Base-by-base conservation (phyloP, 306 rosid genomes). In the Dalbergia cultrata region DNA sequence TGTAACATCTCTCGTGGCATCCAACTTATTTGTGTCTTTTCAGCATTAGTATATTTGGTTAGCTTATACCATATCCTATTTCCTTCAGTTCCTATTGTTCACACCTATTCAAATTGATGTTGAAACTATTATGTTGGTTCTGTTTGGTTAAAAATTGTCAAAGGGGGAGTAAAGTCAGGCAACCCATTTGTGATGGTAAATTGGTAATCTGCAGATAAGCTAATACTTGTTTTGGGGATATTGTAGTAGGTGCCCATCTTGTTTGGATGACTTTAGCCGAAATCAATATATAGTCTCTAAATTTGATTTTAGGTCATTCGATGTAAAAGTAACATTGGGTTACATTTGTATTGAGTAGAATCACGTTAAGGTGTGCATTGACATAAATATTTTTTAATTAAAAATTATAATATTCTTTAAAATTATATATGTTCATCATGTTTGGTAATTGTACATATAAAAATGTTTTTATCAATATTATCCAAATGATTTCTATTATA, bases 1-100 rank as follows among this genome's bases (percentile, higher is more conserved):
- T 53, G 81, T 66, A 65, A 72, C 82, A 82, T 77, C 70, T 52
- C 52, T 18, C 66, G 8, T 70, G 86, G 43, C 53, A 54, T 37
- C 78, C 14, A 31, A 57, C 71, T 58, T 45, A 33, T 76, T 70
- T 67, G 50, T 56, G 58, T 74, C 56, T 75, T 59, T 79, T 74
- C 72, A 22, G 9, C 73, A 49, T 58, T 41, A 52, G 9, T 60
- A 78, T 52, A 49, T 54, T 44, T 75, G 76, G 82, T 80, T 75
- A 26, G 31, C 31, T 26, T 26, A 69, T 34, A 49, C 82, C 71
- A 10, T 68, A 68, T 69, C 70, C 47, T 74, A 10, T 68, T 60
- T 63, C 70, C 39, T 74, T 84, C 78, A 50, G 72, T 72, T 18
- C 72, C 59, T 45, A 58, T 69, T 67, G 6, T 11, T 44, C 57